phyloP scores from a whole-genome alignment of 805 yeast species.

The Tetrapisispora arboricola region DNA sequence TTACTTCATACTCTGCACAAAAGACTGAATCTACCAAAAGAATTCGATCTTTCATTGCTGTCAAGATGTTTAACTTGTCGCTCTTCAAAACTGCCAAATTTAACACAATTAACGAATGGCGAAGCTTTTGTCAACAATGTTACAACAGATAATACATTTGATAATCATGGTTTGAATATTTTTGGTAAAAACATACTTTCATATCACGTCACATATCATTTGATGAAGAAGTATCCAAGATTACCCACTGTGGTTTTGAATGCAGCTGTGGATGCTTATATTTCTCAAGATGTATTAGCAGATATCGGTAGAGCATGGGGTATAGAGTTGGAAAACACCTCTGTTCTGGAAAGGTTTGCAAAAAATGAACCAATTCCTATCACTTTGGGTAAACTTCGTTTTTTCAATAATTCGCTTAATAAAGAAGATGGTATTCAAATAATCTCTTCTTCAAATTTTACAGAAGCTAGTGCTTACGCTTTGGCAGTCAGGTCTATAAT shows the following conservation, averaged over 20 bases:
- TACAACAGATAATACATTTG: conserved; percentile 39
- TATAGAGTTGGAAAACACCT: conserved; percentile 60
- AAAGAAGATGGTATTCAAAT: conserved; percentile 43
- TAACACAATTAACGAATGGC: conserved; percentile 7
- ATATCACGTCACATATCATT: conserved; percentile 64
- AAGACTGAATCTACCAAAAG: conserved; percentile 54
- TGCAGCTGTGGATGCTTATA: conserved; percentile 65
- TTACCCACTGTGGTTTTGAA: conserved; percentile 71
- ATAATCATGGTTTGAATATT: conserved; percentile 69
- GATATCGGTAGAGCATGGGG: conserved; percentile 80
- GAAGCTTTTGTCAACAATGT: conserved; percentile 23
- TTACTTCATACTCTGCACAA: conserved; percentile 70
- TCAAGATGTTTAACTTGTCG: conserved; percentile 72
- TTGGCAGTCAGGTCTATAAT: conserved; percentile 71
- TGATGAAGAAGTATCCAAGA: conserved; percentile 76
- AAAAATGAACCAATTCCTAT: conserved; percentile 58
- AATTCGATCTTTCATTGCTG: conserved; percentile 52
- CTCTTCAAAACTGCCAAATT: conserved; percentile 25
- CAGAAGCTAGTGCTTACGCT: conserved; percentile 36
- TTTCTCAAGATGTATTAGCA: conserved; percentile 55
- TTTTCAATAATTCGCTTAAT: conserved; percentile 20
- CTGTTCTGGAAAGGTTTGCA: conserved; percentile 55
- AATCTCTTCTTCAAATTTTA: conserved; percentile 31
- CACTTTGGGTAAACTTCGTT: conserved; percentile 63
- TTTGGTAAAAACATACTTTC: conserved; percentile 73